Base-by-base conservation (phyloP, 2,329 filamentous ascomycete species). In the Calonectria pteridis region DNA sequence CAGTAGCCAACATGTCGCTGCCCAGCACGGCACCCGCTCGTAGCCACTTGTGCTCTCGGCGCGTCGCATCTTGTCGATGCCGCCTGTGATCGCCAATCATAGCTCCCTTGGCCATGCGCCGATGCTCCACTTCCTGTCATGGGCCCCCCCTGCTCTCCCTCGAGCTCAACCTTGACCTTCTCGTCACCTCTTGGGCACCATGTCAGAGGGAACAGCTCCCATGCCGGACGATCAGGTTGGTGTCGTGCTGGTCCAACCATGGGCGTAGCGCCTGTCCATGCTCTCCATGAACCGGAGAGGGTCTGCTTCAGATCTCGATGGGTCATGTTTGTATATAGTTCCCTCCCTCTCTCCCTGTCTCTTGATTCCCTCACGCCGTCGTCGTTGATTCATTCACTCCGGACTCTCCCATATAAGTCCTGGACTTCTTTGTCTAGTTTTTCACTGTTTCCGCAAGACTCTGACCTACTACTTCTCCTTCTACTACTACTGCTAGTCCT, bases 1-100 rank as follows among this genome's bases (percentile, higher is more conserved):
- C 71, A 58, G 72, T 66, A 69, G 71, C 73, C 73, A 76, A 75
- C 75, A 73, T 62, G 35, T 73, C 28, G 40, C 59, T 68, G 33
- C 64, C 70, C 63, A 74, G 58, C 67, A 72, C 70, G 51, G 69
- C 66, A 74, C 68, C 53, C 69, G 69, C 55, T 73, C 67, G 64
- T 69, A 68, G 73, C 55, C 72, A 73, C 67, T 75, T 73, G 75
- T 75, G 68, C 69, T 63, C 72, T 77, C 75, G 77, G 78, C 76
- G 77, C 79, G 77, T 80, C 77, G 72, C 76, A 79, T 78, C 73
- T 76, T 75, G 64, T 75, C 73, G 65, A 62, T 58, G 73, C 37
- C 62, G 65, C 14, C 67, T 43, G 23, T 64, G 28, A 64, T 72
- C 73, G 59, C 79, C 79, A 80, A 80, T 80, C 79, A 76, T 69